Conservation (phyloP, 2,329 filamentous ascomycete genomes). For the Seiridium unicorne region DNA sequence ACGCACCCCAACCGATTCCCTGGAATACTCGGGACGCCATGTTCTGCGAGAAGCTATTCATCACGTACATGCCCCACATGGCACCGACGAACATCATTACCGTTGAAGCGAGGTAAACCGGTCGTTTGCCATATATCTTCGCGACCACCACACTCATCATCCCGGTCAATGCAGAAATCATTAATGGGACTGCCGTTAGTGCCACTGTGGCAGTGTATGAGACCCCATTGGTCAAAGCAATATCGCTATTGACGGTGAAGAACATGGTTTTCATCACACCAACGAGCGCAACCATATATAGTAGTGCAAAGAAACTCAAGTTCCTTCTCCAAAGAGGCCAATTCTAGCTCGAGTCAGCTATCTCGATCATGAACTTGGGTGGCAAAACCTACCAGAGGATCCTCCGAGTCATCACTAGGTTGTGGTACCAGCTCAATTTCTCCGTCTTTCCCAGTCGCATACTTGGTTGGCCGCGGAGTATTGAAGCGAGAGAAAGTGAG, state of each 20-base stretch:
- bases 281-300: slow-evolving; percentile 44
- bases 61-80: slow-evolving; percentile 47
- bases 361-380: not conserved
- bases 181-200: slow-evolving; percentile 51
- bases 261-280: slow-evolving; percentile 55
- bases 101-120: slow-evolving; percentile 48
- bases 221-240: slow-evolving; percentile 40
- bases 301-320: slow-evolving; percentile 43
- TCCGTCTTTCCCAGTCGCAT: slow-evolving; percentile 41
- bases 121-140: slow-evolving; percentile 51
- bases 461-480: slow-evolving; percentile 41
- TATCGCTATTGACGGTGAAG: slow-evolving; percentile 42
- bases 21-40: slow-evolving; percentile 54
- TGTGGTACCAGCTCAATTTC: slow-evolving; percentile 50
- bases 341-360: slow-evolving; percentile 37
- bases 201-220: slow-evolving; percentile 48
- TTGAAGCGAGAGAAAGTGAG: slow-evolving; percentile 32
- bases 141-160: slow-evolving; percentile 39
- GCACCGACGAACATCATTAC: slow-evolving; percentile 46
- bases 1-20: slow-evolving; percentile 57
- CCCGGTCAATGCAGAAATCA: slow-evolving; percentile 46
- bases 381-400: slow-evolving; percentile 46
- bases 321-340: slow-evolving; percentile 56
- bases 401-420: slow-evolving; percentile 51
- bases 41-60: slow-evolving; percentile 39